Base-by-base conservation (phyloP, 1,139 yeast genomes). In the Saccharomyces uvarum region DNA sequence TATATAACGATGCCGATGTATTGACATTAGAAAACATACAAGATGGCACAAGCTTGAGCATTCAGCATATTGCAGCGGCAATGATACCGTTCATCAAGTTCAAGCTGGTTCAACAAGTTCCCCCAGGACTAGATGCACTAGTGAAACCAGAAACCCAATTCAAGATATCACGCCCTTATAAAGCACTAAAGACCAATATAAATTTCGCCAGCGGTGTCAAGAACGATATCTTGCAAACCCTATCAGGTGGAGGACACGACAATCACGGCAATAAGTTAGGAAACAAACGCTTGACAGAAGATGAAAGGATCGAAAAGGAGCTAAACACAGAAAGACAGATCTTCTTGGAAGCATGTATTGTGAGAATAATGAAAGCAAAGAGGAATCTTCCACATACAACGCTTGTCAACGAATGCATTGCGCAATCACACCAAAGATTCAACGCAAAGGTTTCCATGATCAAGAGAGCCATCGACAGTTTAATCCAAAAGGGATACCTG, bases 331-430 rank as follows among this genome's bases (percentile, higher is more conserved):
- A 90, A 57, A 82, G 98, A 64, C 88, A 86, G 74, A 82, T 87
- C 67, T 86, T 85, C 73, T 77, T 93, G 65, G 88, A 90, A 67
- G 97, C 98, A 1, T 88, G 96, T 65, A 89, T 93, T 72, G 99
- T 93, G 49, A 81, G 99, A 65, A 88, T 93, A 66, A 93, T 93
- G 98, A 93, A 93, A 75, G 91, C 96, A 1, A 81, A 97, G 67
- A 87, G 90, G 71, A 78, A 77, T 52, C 77, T 89, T 63, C 82
- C 83, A 59, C 97, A 90, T 68, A 86, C 86, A 51, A 84, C 84
- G 53, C 78, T 93, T 65, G 84, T 91, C 53, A 89, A 87, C 63
- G 98, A 93, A 70, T 95, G 93, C 44, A 84, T 89, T 63, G 87
- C 89, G 54, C 97, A 89, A 70, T 82, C 96, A 4, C 84, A 83